Percentiles rank a stretch among this genome's conserved stretches.
Evolutionary conservation across 2,329 filamentous ascomycete genomes (phyloP).

Genomic region (Cytospora paraplurivora): DNA sequence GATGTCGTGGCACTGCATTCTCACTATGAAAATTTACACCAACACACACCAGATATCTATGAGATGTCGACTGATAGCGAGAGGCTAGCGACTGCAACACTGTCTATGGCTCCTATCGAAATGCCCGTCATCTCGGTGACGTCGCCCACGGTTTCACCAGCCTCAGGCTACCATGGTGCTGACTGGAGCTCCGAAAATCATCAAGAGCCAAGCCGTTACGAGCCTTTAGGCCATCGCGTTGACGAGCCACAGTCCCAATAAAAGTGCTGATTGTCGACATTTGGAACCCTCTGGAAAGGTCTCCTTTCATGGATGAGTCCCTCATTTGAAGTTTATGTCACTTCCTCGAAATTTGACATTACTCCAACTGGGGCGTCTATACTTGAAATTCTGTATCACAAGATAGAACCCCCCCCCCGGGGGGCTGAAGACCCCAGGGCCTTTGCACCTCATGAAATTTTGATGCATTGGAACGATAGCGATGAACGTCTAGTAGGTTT

Average conservation of each 20-base stretch:
- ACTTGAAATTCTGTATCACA: not conserved
- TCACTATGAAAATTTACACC: slow-evolving; percentile 15
- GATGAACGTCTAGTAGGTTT: not conserved
- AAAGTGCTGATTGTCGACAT: not conserved
- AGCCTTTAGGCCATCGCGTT: slow-evolving; percentile 21
- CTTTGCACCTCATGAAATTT: not conserved
- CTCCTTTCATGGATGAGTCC: not conserved
- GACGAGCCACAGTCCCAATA: not conserved
- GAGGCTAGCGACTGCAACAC: not conserved
- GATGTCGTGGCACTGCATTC: slow-evolving; percentile 12
- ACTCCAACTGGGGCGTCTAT: not conserved
- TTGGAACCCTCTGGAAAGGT: no score
- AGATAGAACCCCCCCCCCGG: not conserved
- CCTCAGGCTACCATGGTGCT: slow-evolving; percentile 13
- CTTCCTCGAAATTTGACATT: not conserved
- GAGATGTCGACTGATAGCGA: slow-evolving; percentile 27
- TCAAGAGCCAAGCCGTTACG: slow-evolving; percentile 15
- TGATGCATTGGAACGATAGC: not conserved
- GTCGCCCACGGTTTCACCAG: slow-evolving; percentile 14
- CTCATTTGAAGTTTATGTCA: not conserved
- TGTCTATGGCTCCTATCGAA: slow-evolving; percentile 32
- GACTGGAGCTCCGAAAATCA: slow-evolving; percentile 8
- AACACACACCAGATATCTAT: slow-evolving; percentile 29
- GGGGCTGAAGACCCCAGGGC: not conserved
- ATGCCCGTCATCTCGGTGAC: slow-evolving; percentile 33